A percentile compares a stretch with the other conserved stretches of the same genome.
Conservation (phyloP, 2,329 filamentous ascomycete genomes). For the Trichophyton verrucosum region DNA sequence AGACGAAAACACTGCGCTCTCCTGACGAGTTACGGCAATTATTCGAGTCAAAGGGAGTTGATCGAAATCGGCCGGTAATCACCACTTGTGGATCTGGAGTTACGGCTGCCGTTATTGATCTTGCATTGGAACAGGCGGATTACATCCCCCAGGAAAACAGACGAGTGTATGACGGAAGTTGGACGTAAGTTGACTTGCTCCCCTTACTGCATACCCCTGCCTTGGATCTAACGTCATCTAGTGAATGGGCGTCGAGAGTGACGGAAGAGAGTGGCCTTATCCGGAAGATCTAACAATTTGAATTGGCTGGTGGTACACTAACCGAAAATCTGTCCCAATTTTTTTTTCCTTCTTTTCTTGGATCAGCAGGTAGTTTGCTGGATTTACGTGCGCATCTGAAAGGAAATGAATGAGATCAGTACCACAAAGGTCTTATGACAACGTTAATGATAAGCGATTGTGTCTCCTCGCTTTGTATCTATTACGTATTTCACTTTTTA, state of each 20-base stretch:
- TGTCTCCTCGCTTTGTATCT: neutral
- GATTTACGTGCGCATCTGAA: neutral
- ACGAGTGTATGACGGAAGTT: conserved; percentile 87
- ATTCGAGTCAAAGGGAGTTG: conserved; percentile 67
- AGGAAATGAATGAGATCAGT: neutral
- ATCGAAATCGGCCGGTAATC: conserved; percentile 69
- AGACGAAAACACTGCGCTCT: conserved; percentile 68
- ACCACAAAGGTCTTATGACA: neutral
- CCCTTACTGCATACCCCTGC: conserved; percentile 9
- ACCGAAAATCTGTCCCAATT: neutral
- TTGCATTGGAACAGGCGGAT: conserved; percentile 66
- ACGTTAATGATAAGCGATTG: neutral
- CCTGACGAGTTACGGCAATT: conserved; percentile 59
- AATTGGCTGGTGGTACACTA: neutral
- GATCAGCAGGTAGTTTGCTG: neutral
- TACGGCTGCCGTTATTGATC: conserved; percentile 81
- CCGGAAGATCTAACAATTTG: conserved; percentile 15
- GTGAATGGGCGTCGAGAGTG: conserved; percentile 42
- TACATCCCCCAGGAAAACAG: conserved; percentile 56
- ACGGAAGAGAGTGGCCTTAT: conserved; percentile 36
- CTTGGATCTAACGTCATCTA: conserved; percentile 14
- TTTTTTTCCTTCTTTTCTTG: neutral
- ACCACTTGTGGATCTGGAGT: conserved; percentile 88
- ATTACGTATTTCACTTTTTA: neutral
- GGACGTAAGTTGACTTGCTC: conserved; percentile 59